These are phyloP conservation scores for Lavandula angustifolia DNA, from an alignment of 257 asterid species.

Conservation along the genomic window DNA sequence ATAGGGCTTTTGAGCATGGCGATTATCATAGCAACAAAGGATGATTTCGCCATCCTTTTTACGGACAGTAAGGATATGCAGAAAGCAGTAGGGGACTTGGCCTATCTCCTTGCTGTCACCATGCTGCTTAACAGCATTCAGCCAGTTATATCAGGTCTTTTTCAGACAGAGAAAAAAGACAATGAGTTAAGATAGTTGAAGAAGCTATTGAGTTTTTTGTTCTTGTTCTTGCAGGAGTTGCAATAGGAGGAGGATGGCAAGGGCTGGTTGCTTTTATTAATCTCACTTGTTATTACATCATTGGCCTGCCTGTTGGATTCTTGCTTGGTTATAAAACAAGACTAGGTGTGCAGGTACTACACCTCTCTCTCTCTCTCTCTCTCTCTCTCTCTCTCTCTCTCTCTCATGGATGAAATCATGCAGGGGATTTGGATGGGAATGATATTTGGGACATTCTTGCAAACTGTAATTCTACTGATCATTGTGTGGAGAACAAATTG, in stretches of 20 bases:
- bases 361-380: neutral
- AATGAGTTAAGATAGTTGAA: neutral
- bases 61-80: slow-evolving; percentile 76
- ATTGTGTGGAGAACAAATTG: slow-evolving; percentile 83
- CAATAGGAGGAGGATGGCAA: slow-evolving; percentile 99
- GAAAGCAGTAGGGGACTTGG: slow-evolving; percentile 75
- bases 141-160: slow-evolving; percentile 88
- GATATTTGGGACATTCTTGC: slow-evolving; percentile 90
- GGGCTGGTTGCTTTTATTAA: slow-evolving; percentile 88
- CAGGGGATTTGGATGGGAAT: slow-evolving; percentile 98
- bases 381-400: slow-evolving; percentile 4
- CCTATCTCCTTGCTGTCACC: slow-evolving; percentile 78
- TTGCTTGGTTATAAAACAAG: slow-evolving; percentile 70
- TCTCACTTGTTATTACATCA: slow-evolving; percentile 67
- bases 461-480: slow-evolving; percentile 61
- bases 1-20: slow-evolving; percentile 76
- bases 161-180: neutral
- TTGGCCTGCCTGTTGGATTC: slow-evolving; percentile 85
- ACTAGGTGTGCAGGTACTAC: slow-evolving; percentile 75
- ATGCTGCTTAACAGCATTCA: slow-evolving; percentile 89
- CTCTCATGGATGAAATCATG: slow-evolving; percentile 11
- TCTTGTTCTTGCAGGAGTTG: slow-evolving; percentile 64
- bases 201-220: neutral
- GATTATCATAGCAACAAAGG: slow-evolving; percentile 56
- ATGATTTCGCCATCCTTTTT: slow-evolving; percentile 67